Conservation (phyloP, 176 grass and related monocot species). For the Dendrocalamus sinicus region DNA sequence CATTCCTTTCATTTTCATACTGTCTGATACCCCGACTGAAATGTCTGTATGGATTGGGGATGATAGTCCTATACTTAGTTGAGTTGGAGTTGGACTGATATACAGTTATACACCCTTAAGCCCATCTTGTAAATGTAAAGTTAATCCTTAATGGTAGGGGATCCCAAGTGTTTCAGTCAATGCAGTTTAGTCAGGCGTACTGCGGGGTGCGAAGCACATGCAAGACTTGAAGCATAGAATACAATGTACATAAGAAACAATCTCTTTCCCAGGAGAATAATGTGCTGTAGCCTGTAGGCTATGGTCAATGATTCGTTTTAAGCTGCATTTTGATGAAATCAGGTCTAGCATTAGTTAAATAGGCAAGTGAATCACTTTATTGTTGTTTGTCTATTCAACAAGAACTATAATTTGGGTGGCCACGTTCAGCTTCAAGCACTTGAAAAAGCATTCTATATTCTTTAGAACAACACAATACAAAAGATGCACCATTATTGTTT, state of each 20-base stretch:
- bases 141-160: neutral
- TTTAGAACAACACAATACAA: conserved; percentile 11
- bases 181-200: neutral
- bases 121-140: neutral
- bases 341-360: conserved; percentile 11
- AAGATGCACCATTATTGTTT: neutral
- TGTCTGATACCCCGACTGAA: neutral
- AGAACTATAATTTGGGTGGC: neutral
- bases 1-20: conserved; percentile 20
- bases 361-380: neutral
- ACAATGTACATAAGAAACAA: conserved; percentile 3
- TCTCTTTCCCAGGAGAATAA: neutral
- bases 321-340: conserved; percentile 26
- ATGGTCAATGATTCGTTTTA: neutral
- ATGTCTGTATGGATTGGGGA: neutral
- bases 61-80: conserved; percentile 4
- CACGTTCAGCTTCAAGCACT: neutral
- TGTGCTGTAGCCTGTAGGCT: neutral
- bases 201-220: neutral
- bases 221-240: neutral
- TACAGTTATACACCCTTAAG: neutral
- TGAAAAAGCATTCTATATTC: conserved; percentile 2
- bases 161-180: conserved; percentile 5
- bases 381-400: conserved; percentile 9
- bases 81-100: neutral